phyloP scores from a whole-genome alignment of 768 basidiomycete genomes.

The Lactarius indigo region DNA sequence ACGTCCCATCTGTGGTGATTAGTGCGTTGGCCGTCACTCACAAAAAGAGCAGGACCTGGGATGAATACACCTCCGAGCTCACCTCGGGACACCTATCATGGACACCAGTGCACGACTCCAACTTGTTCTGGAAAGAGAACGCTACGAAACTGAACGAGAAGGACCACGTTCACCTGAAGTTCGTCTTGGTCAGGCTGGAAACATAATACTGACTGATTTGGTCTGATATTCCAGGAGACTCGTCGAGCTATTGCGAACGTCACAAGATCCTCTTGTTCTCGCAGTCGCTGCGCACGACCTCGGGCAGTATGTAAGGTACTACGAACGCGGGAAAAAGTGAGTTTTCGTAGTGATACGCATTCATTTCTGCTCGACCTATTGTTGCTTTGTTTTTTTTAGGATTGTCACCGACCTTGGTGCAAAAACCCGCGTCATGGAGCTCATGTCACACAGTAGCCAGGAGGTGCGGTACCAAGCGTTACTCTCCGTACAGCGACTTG shows the following conservation, averaged over 20 bases:
- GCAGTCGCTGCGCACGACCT: conserved; percentile 93
- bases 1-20: conserved; percentile 31
- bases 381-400: conserved; percentile 3
- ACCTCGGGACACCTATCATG: conserved; percentile 88
- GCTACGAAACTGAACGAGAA: conserved; percentile 81
- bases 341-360: conserved; percentile 27
- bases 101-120: conserved; percentile 95
- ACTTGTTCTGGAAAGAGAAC: conserved; percentile 98
- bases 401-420: conserved; percentile 78
- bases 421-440: conserved; percentile 84
- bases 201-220: not conserved
- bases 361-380: not conserved
- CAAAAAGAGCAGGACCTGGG: conserved; percentile 70
- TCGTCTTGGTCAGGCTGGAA: not conserved
- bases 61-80: conserved; percentile 92
- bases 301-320: conserved; percentile 91
- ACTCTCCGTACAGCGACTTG: conserved; percentile 84
- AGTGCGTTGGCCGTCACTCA: not conserved
- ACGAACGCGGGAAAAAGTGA: conserved; percentile 89
- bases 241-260: conserved; percentile 64
- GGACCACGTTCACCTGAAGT: conserved; percentile 85
- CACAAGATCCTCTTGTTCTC: conserved; percentile 71
- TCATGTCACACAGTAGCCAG: conserved; percentile 85
- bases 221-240: conserved; percentile 51
- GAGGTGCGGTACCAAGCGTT: conserved; percentile 93